Conservation (phyloP, 2,329 filamentous ascomycete species). For the Microsporum ferrugineum region DNA sequence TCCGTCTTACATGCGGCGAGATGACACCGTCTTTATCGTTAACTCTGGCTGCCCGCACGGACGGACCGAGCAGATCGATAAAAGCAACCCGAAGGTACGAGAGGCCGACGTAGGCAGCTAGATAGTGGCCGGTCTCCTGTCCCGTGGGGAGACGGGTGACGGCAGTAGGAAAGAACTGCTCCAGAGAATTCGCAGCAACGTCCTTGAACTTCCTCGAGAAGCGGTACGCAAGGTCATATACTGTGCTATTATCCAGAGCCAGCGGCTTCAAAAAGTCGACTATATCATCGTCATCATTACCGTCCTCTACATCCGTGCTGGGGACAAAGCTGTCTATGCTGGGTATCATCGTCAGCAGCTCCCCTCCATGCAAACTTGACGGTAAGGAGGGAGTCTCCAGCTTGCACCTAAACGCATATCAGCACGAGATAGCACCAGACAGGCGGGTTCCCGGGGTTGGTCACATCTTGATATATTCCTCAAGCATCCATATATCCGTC, state of each 20-base stretch:
- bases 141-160: constrained; percentile 35
- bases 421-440: not conserved
- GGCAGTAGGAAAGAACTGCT: constrained; percentile 33
- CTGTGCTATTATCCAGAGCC: constrained; percentile 10
- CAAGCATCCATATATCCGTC: not conserved
- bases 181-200: constrained; percentile 26
- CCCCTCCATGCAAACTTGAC: not conserved
- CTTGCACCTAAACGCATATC: not conserved
- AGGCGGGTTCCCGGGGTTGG: not conserved
- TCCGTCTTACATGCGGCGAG: constrained; percentile 43
- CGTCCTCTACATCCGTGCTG: not conserved
- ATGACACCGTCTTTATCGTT: not conserved
- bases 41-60: not conserved
- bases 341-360: not conserved
- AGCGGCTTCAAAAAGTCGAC: constrained; percentile 3
- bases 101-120: constrained; percentile 43
- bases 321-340: not conserved
- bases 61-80: constrained; percentile 35
- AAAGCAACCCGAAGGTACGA: constrained; percentile 43
- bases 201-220: constrained; percentile 28
- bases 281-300: not conserved
- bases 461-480: not conserved
- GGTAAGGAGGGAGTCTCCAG: not conserved
- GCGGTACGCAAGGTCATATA: constrained; percentile 27
- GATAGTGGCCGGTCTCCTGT: constrained; percentile 40